phyloP scores from a whole-genome alignment of 2,329 filamentous ascomycete genomes.

The Fusarium sp. region DNA sequence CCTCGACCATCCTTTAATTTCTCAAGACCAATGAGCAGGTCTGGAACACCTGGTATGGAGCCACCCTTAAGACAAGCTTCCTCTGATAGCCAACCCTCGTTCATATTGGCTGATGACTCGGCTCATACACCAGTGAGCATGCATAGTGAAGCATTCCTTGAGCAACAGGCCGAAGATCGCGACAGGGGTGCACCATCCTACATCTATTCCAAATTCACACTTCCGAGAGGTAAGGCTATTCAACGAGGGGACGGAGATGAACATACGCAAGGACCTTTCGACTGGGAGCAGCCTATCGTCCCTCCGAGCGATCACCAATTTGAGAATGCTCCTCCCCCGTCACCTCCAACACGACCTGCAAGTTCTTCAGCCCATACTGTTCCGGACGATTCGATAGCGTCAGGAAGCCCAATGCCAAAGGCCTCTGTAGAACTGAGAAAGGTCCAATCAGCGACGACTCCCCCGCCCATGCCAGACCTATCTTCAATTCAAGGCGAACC shows the following conservation, averaged over 20 bases:
- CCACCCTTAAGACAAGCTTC: constrained; percentile 72
- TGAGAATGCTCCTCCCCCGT: constrained; percentile 66
- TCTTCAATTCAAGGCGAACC: constrained; percentile 61
- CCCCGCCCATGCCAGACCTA: constrained; percentile 55
- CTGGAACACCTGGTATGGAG: constrained; percentile 71
- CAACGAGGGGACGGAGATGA: constrained; percentile 76
- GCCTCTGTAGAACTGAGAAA: constrained; percentile 66
- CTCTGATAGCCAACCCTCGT: constrained; percentile 75
- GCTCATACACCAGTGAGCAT: constrained; percentile 79
- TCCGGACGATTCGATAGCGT: constrained; percentile 54
- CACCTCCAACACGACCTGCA: constrained; percentile 70
- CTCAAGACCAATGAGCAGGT: constrained; percentile 86
- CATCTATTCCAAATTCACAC: constrained; percentile 84
- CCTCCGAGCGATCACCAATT: constrained; percentile 59
- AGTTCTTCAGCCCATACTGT: constrained; percentile 63
- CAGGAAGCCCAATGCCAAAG: constrained; percentile 53
- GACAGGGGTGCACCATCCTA: constrained; percentile 76
- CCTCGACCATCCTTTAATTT: constrained; percentile 90
- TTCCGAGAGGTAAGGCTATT: constrained; percentile 85
- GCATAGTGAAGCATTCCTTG: constrained; percentile 76
- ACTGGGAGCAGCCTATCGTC: constrained; percentile 70
- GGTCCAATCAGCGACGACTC: constrained; percentile 60
- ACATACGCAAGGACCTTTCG: constrained; percentile 65
- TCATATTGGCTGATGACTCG: constrained; percentile 72
- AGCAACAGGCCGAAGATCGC: constrained; percentile 62